Conservation (phyloP, 2,329 filamentous ascomycete species). For the Claviceps cyperi region DNA sequence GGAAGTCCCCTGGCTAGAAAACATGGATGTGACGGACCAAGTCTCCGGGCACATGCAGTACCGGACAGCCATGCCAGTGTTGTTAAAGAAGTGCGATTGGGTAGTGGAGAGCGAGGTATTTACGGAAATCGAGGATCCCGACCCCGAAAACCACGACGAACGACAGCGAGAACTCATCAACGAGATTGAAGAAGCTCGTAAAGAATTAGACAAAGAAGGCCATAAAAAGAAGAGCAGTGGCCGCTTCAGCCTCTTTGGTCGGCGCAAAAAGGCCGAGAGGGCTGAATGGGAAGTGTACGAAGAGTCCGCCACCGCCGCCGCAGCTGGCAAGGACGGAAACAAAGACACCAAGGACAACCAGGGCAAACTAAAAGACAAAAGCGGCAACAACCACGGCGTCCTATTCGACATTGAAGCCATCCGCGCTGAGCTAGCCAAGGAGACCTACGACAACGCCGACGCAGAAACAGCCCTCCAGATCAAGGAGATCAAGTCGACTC, state of each 20-base stretch:
- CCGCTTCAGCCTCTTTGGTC: conserved; percentile 63
- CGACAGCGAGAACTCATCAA: conserved; percentile 86
- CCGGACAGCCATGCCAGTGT: conserved; percentile 74
- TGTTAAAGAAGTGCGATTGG: conserved; percentile 83
- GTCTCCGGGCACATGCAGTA: conserved; percentile 96
- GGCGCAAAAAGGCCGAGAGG: conserved; percentile 67
- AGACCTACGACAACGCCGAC: conserved; percentile 37
- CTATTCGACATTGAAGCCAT: conserved; percentile 96
- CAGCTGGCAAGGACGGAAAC: conserved; percentile 19
- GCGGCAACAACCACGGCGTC: conserved; percentile 45
- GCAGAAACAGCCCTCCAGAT: conserved; percentile 40
- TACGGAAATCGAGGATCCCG: conserved; percentile 89
- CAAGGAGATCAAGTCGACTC: conserved; percentile 71
- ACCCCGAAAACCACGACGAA: conserved; percentile 81
- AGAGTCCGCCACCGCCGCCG: conserved; percentile 30
- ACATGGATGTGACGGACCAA: conserved; percentile 71
- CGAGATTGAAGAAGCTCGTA: conserved; percentile 89
- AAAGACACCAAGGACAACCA: conserved; percentile 10
- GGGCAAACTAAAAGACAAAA: conserved; percentile 24
- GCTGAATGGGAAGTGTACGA: conserved; percentile 94
- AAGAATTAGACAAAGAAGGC: conserved; percentile 67
- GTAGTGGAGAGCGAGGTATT: conserved; percentile 87
- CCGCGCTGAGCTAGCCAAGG: conserved; percentile 64
- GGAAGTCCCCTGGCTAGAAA: conserved; percentile 68
- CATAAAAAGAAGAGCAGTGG: conserved; percentile 49